Percentiles rank a stretch among this genome's conserved stretches.
Conservation (phyloP, 495 filamentous ascomycete genomes). For the Pyronema domesticum region DNA sequence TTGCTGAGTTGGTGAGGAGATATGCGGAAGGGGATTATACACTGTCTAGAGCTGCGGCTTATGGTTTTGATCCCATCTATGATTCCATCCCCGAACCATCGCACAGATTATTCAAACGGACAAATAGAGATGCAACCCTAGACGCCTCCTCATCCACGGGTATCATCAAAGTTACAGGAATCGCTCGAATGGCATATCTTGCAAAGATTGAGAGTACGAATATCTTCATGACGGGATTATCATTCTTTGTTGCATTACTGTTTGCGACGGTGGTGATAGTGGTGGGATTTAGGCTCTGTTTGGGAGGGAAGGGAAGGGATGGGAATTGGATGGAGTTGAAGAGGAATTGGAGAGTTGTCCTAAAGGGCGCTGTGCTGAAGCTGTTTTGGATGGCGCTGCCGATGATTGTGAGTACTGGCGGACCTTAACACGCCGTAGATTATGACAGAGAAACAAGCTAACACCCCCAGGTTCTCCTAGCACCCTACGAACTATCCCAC, state of each 20-base stretch:
- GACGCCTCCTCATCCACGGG: constrained; percentile 25
- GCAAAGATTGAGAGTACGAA: constrained; percentile 73
- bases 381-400: not conserved
- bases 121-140: constrained; percentile 16
- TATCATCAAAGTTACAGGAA: constrained; percentile 50
- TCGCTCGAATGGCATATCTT: constrained; percentile 69
- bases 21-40: not conserved
- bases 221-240: constrained; percentile 76
- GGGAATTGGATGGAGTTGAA: constrained; percentile 76
- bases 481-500: constrained; percentile 77
- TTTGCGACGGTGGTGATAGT: constrained; percentile 38
- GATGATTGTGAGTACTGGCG: not conserved
- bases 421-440: constrained; percentile 23
- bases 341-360: constrained; percentile 46
- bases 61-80: not conserved
- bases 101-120: too few relatives aligned
- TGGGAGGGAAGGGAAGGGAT: constrained; percentile 36
- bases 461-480: constrained; percentile 69
- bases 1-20: not conserved
- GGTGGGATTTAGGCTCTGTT: constrained; percentile 52
- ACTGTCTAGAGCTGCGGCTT: not conserved
- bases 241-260: constrained; percentile 53
- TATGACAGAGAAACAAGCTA: not conserved
- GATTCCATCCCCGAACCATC: too few relatives aligned
- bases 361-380: constrained; percentile 60